Conservation (phyloP, 2,329 filamentous ascomycete genomes). For the Alternaria triticina region DNA sequence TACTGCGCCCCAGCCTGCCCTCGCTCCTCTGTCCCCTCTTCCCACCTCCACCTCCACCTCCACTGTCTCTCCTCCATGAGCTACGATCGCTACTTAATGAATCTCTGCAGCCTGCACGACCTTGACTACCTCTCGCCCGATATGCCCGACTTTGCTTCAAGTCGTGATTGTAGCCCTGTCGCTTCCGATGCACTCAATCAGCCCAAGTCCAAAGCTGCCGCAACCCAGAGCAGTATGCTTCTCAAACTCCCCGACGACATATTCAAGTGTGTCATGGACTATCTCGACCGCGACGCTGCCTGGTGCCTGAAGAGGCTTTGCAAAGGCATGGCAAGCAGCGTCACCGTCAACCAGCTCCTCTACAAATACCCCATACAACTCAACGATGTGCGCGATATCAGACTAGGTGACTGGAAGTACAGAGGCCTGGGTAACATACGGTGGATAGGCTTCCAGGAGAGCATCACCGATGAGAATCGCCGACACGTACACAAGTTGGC, state of each 20-base stretch:
- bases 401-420: slow-evolving; percentile 45
- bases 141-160: slow-evolving; percentile 24
- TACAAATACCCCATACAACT: slow-evolving; percentile 43
- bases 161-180: slow-evolving; percentile 33
- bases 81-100: slow-evolving; percentile 17
- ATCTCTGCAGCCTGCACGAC: slow-evolving; percentile 28
- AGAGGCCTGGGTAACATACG: slow-evolving; percentile 30
- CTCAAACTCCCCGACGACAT: slow-evolving; percentile 45
- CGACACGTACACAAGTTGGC: slow-evolving; percentile 43
- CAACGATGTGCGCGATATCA: slow-evolving; percentile 39
- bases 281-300: slow-evolving; percentile 41
- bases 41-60: neutral
- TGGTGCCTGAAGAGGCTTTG: slow-evolving; percentile 44
- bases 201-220: slow-evolving; percentile 19
- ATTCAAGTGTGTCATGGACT: slow-evolving; percentile 46
- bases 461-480: slow-evolving; percentile 42
- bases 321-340: slow-evolving; percentile 38
- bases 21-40: neutral
- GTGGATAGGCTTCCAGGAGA: slow-evolving; percentile 41
- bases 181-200: slow-evolving; percentile 25
- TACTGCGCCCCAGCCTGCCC: slow-evolving; percentile 6
- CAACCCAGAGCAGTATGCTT: slow-evolving; percentile 31
- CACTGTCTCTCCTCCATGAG: slow-evolving; percentile 10
- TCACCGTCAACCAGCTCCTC: slow-evolving; percentile 39
- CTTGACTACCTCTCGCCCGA: slow-evolving; percentile 28